These are phyloP conservation scores for Leishmania arabica DNA, from an alignment of 208 protist species.

Conservation along the genomic window DNA sequence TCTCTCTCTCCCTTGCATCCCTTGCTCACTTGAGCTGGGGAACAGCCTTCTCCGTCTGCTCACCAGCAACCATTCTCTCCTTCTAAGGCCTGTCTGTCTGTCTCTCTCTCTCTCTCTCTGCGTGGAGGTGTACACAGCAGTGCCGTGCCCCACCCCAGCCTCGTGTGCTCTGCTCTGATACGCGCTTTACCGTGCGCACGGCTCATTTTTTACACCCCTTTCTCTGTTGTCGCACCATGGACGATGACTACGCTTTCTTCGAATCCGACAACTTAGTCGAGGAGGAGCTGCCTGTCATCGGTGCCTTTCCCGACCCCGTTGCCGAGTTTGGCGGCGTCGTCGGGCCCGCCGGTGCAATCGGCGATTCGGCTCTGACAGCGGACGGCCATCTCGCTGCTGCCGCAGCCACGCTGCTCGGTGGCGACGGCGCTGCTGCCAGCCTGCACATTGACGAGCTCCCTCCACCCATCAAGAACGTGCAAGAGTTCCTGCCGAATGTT, in stretches of 20 bases:
- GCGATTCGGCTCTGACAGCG: constrained; percentile 24
- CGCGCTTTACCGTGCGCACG: background rate
- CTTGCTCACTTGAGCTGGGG: background rate
- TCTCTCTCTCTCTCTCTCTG: background rate
- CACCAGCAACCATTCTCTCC: background rate
- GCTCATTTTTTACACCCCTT: background rate
- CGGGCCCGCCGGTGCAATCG: constrained; percentile 25
- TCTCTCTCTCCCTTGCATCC: background rate
- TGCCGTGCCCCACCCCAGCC: background rate
- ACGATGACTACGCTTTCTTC: constrained; percentile 14
- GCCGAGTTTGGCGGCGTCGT: constrained; percentile 9
- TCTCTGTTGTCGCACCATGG: background rate
- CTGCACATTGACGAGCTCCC: constrained; percentile 24
- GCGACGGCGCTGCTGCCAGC: constrained; percentile 15
- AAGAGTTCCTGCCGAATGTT: constrained; percentile 72
- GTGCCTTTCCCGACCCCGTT: constrained; percentile 5
- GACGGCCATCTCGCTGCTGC: constrained; percentile 28
- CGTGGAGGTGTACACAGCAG: background rate
- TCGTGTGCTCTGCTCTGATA: background rate
- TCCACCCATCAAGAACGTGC: constrained; percentile 45
- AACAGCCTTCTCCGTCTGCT: background rate
- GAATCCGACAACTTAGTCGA: constrained; percentile 8
- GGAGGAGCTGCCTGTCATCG: constrained; percentile 12
- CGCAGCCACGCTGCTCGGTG: background rate
- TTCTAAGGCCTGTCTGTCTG: background rate